Conservation (phyloP, 2,329 filamentous ascomycete genomes). For the Chaetomium globosum region DNA sequence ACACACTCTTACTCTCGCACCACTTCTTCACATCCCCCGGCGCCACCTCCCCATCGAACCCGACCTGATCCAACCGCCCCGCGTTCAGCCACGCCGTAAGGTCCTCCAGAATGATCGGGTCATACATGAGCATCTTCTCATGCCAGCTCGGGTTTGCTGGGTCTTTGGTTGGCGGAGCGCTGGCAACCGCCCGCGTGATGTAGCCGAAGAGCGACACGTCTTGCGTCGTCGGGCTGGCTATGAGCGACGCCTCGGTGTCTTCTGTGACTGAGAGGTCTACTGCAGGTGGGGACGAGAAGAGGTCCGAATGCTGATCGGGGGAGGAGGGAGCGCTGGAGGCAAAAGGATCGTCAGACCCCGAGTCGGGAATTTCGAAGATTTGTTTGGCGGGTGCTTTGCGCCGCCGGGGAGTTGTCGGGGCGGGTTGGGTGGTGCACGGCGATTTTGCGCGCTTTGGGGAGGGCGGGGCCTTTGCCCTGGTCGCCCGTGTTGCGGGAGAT, state of each 20-base stretch:
- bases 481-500: slow-evolving; percentile 15
- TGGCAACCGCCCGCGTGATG: slow-evolving; percentile 59
- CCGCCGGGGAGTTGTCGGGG: slow-evolving; percentile 39
- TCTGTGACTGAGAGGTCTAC: slow-evolving; percentile 51
- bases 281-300: slow-evolving; percentile 50
- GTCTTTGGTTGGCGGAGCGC: slow-evolving; percentile 54
- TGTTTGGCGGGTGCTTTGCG: slow-evolving; percentile 32
- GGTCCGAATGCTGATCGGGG: slow-evolving; percentile 35
- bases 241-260: slow-evolving; percentile 50
- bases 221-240: slow-evolving; percentile 45
- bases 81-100: slow-evolving; percentile 80
- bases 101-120: slow-evolving; percentile 86
- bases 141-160: slow-evolving; percentile 69
- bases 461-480: slow-evolving; percentile 8
- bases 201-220: slow-evolving; percentile 52
- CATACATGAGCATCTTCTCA: slow-evolving; percentile 91
- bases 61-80: slow-evolving; percentile 63
- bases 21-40: slow-evolving; percentile 75
- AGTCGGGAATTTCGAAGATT: slow-evolving; percentile 56
- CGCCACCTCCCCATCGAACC: slow-evolving; percentile 66
- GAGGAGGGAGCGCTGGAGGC: slow-evolving; percentile 42
- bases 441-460: slow-evolving; percentile 20
- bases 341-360: slow-evolving; percentile 50
- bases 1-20: slow-evolving; percentile 86
- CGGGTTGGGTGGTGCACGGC: slow-evolving; percentile 19